These are phyloP conservation scores for Wickerhamiella spandovensis DNA, from an alignment of 805 yeast species.

Conservation along the genomic window DNA sequence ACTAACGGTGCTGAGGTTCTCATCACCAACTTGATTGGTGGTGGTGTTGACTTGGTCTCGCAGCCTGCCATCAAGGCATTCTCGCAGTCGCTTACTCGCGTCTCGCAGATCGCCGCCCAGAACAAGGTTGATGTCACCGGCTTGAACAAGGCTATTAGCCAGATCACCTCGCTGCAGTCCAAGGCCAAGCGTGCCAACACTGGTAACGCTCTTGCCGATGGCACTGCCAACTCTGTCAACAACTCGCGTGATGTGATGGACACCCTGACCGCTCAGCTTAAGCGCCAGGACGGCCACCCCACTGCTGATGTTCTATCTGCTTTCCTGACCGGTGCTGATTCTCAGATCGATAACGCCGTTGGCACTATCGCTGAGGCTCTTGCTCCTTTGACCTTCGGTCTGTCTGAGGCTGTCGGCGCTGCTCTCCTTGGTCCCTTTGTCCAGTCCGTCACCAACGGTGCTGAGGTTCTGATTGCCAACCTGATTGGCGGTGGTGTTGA, in stretches of 20 bases:
- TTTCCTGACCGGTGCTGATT: slow-evolving; percentile 17
- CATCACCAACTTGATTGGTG: slow-evolving; percentile 18
- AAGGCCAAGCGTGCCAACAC: neutral
- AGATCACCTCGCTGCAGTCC: neutral
- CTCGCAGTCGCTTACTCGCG: slow-evolving; percentile 7
- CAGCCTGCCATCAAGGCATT: slow-evolving; percentile 1
- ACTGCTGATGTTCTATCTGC: slow-evolving; percentile 7
- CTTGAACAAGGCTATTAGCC: slow-evolving; percentile 1
- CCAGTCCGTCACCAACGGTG: slow-evolving; percentile 18
- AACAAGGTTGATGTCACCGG: slow-evolving; percentile 6
- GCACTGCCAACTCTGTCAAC: slow-evolving; percentile 12
- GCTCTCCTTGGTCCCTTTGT: slow-evolving; percentile 15
- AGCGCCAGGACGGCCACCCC: slow-evolving; percentile 6
- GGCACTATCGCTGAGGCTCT: slow-evolving; percentile 1
- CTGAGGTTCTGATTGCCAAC: slow-evolving; percentile 16
- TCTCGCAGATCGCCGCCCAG: slow-evolving; percentile 11
- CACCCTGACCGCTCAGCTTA: slow-evolving; percentile 13
- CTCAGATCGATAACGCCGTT: slow-evolving; percentile 17
- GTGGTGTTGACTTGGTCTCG: slow-evolving; percentile 12
- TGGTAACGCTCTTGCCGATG: slow-evolving; percentile 1
- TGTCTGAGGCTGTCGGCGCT: slow-evolving; percentile 1
- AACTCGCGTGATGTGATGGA: slow-evolving; percentile 14
- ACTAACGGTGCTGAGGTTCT: slow-evolving; percentile 23
- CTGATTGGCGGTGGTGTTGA: slow-evolving; percentile 9
- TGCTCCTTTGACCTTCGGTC: slow-evolving; percentile 2